Evolutionary conservation across 140 eudicot species (phyloP), one percentile per base, ranked within the genome.

Genomic region (Erigeron philadelphicus): DNA sequence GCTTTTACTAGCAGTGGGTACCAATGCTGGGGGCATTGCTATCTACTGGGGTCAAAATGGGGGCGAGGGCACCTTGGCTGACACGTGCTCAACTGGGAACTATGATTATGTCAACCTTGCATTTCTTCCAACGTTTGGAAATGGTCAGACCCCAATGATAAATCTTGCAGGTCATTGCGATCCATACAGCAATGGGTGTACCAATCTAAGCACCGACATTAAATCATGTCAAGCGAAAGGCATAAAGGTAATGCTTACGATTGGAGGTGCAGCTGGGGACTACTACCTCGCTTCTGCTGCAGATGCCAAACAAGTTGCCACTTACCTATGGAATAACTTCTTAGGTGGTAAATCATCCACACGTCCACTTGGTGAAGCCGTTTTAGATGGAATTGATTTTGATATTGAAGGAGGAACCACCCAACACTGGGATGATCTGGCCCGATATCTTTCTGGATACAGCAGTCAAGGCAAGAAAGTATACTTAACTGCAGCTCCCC

Each of bases 21-120:
- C 58, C 4, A 61, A 76, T 46, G 84, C 78, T 15, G 85, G 88
- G 5, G 85, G 83, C 48, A 80, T 83, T 25, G 78, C 88, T 10
- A 78, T 83, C 64, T 83, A 83, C 43, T 83, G 88, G 88, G 88
- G 88, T 46, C 88, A 83, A 68, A 83, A 83, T 23, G 85, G 88
- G 5, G 61, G 65, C 2, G 88, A 83, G 55, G 88, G 82, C 23
- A 76, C 82, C 19, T 52, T 83, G 66, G 81, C 84, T 31, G 80
- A 73, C 23, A 80, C 88, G 0, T 80, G 84, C 72, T 69, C 84
- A 0, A 75, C 78, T 0, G 80, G 81, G 6, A 80, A 80, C 72
- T 80, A 71, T 23, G 58, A 59, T 12, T 80, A 43, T 8, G 75
- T 80, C 49, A 80, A 75, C 72, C 60, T 80, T 18, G 84, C 84